Percentiles rank a stretch among this genome's conserved stretches.
phyloP scores from a whole-genome alignment of 2,329 filamentous ascomycete genomes.

The Pseudocercospora pini-densiflorae region DNA sequence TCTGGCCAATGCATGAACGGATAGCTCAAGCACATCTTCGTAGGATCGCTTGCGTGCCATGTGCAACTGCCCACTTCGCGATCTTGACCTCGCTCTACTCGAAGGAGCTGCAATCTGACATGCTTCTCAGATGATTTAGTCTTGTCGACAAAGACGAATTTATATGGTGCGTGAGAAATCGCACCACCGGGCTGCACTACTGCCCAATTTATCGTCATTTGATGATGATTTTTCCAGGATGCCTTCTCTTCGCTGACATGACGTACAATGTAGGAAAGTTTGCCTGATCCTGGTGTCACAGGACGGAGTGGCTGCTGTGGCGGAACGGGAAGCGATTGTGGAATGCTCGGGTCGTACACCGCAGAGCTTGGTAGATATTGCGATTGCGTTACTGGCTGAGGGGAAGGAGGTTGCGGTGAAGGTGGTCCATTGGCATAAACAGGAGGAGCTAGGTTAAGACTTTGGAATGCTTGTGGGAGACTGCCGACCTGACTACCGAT shows the following conservation, averaged over 20 bases:
- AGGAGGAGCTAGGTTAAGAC: neutral
- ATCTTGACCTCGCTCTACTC: neutral
- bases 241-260: neutral
- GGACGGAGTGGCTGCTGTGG: neutral
- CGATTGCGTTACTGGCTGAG: neutral
- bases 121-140: neutral
- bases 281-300: neutral
- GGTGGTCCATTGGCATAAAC: neutral
- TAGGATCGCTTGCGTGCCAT: neutral
- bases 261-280: neutral
- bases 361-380: neutral
- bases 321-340: neutral
- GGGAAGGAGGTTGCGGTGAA: neutral
- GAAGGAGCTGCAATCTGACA: neutral
- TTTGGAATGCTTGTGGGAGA: neutral
- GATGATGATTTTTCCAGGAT: neutral
- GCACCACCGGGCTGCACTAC: neutral
- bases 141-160: neutral
- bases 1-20: slow-evolving; percentile 7
- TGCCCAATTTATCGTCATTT: neutral
- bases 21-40: neutral
- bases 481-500: neutral
- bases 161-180: neutral
- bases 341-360: neutral
- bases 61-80: neutral